Base-by-base conservation (phyloP, 176 grass and related monocot species). In the Guadua angustifolia region DNA sequence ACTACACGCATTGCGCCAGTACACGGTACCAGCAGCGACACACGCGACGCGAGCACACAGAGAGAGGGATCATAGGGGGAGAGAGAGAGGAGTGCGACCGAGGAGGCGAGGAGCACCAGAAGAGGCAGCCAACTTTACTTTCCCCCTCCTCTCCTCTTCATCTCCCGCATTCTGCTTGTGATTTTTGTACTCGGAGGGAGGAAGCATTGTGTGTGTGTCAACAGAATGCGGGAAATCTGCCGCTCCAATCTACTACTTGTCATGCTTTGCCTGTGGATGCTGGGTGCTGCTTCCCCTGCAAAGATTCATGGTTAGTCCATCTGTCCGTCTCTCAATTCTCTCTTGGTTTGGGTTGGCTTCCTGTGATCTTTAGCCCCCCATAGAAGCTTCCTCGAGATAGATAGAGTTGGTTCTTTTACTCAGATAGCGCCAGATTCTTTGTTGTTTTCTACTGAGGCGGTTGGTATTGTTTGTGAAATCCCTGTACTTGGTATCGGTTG, bases 291-390 rank as follows among this genome's bases (percentile, higher is more conserved):
- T 49, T 33, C 78, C 26, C 2, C 71, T 38, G 84, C 84, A 66
- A 86, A 80, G 72, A 83, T 83, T 74, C 79, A 87, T 35, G 85
- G 78, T 81, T 33, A 38, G 8, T 45, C 35, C 35, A 2, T 36
- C 17, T 5, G 17, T 51, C 21, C 5, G 3, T 5, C 5, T 4
- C 15, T 32, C 17, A 5, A 56, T 56, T 9, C 3, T 45, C 9
- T 49, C 39, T 5, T 24, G 21, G 1, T 55, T 55, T 21, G 52
- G 52, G 1, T 6, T 55, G 52, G 17, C 2, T 55, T 9, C 7
- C 6, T 21, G 52, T 55, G 52, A 8, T 55, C 2, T 21, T 21
- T 55, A 21, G 52, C 18, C 18, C 6, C 52, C 18, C 21, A 3
- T 19, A 18, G 52, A 7, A 55, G 52, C 52, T n/a, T n/a, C 8